Evolutionary conservation across 164 flowering plant genomes (phyloP), one percentile per base, ranked within the genome.

Genomic region (Annona cherimola): DNA sequence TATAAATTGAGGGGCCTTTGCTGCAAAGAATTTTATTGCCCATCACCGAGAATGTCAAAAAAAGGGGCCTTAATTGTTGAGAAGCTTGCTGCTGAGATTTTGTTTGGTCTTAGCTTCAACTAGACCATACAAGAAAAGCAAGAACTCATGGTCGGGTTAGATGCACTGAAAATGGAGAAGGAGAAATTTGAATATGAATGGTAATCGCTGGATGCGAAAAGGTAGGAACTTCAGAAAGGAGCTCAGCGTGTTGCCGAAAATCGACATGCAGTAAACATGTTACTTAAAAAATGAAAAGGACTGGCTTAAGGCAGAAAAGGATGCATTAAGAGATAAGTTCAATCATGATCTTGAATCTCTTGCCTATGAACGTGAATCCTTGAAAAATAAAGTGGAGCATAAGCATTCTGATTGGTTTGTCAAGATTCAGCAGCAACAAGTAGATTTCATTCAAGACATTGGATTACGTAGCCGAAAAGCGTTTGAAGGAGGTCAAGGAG

Each of bases 131-230:
- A n/a, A n/a, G n/a, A 93, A 75, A 89, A 85, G 76, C 66, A 70
- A 60, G 91, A 89, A 72, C 80, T 90, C 63, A 76, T 87, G 84
- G 87, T 84, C 67, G 86, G 88, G 74, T 90, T 86, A 63, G 93
- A 92, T 35, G 86, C 80, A 69, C 67, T 96, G 82, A 81, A 83
- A 77, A 79, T 80, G n/a, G 94, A 93, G 81, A 93, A 92, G 78
- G 90, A 88, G 12, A 90, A 91, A 66, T 90, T 96, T 77, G 98
- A 96, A 79, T 72, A 83, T 69, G 97, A 96, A 73, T 96, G 98
- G 98, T 94, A 93, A 70, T 45, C 76, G 26, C 86, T 96, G 73
- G 99, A 93, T 81, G 99, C 89, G 79, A 92, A 93, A 82, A 88
- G 90, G 74, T 85, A 81, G 75, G 93, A 89, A 61, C 73, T 91